Evolutionary conservation across 495 filamentous ascomycete species (phyloP), one percentile per base, ranked within the genome.

Genomic region (Penicillium pulvis): DNA sequence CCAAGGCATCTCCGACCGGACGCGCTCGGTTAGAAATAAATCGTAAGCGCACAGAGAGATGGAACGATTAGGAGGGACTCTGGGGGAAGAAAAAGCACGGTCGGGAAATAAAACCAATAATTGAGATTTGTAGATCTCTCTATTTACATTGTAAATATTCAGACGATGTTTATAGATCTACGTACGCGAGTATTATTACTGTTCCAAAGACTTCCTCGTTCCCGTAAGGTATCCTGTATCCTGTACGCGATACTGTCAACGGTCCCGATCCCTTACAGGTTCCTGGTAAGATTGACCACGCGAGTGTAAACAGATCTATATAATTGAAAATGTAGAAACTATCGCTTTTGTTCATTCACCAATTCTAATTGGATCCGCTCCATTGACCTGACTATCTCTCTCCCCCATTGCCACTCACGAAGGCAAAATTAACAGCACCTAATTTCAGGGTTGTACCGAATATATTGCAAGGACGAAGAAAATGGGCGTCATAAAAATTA

Each of bases 271-370:
- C 30, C 43, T 48, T 56, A 60, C 50, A 24, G 45, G 62, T 68
- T 60, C 65, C 62, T 68, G 60, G 63, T 66, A 68, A 63, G 30
- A 61, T 68, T 66, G 6, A 50, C 28, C 33, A 19, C 26, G 26
- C 47, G 50, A 41, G 56, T 23, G 20, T 52, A 54, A 56, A 59
- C 41, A 24, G 43, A 46, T 23, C 43, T 24, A 46, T 46, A 46
- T 45, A 12, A 10, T 23, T 3, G 19, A 24, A 46, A 12, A 8
- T 14, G 4, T 44, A 19, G 8, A 36, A 12, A 5, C 6, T 7
- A 17, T 41, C 7, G 39, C 39, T 17, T 17, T 17, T n/a, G 39
- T 5, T n/a, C 14, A 36, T 36, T 36, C 33, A 14, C 33, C 12
- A 11, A 10, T 36, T 14, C 6, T 8, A 0, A 36, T 36, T 36